Percentiles rank a stretch among this genome's conserved stretches.
phyloP scores from a whole-genome alignment of 2,329 filamentous ascomycete species.

The Claviceps maximensis region DNA sequence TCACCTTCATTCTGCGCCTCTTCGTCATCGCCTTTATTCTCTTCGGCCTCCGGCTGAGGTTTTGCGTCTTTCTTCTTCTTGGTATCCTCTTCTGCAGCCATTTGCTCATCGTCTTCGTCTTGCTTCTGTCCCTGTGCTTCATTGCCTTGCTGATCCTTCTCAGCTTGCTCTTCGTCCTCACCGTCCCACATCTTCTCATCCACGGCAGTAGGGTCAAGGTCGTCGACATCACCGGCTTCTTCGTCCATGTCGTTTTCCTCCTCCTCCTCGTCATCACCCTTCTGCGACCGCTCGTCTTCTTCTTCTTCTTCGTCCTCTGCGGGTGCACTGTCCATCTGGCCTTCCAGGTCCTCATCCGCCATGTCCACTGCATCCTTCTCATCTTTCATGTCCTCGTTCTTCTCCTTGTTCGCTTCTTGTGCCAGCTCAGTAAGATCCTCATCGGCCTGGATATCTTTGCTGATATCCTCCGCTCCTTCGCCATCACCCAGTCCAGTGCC shows the following conservation, averaged over 20 bases:
- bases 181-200: conserved; percentile 99
- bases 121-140: conserved; percentile 57
- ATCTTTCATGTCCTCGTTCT: conserved; percentile 55
- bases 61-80: conserved; percentile 28
- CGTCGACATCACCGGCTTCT: conserved; percentile 81
- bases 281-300: conserved; percentile 41
- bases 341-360: conserved; percentile 84
- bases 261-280: conserved; percentile 49
- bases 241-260: conserved; percentile 67
- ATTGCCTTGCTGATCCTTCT: conserved; percentile 70
- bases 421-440: conserved; percentile 88
- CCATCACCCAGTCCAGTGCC: conserved; percentile 93
- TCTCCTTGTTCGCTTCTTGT: conserved; percentile 62
- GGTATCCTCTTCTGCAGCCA: conserved; percentile 45
- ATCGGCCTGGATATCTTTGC: conserved; percentile 87
- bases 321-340: conserved; percentile 58
- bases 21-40: conserved; percentile 22
- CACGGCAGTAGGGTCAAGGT: conserved; percentile 75
- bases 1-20: conserved; percentile 22
- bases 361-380: conserved; percentile 82
- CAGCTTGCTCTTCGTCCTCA: conserved; percentile 61
- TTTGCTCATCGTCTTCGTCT: conserved; percentile 49
- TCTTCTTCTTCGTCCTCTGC: conserved; percentile 44
- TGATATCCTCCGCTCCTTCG: conserved; percentile 92
- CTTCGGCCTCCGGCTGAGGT: conserved; percentile 35